A percentile compares a stretch with the other conserved stretches of the same genome.
phyloP scores from a whole-genome alignment of 768 basidiomycete species.

The Tephrocybe sp. region DNA sequence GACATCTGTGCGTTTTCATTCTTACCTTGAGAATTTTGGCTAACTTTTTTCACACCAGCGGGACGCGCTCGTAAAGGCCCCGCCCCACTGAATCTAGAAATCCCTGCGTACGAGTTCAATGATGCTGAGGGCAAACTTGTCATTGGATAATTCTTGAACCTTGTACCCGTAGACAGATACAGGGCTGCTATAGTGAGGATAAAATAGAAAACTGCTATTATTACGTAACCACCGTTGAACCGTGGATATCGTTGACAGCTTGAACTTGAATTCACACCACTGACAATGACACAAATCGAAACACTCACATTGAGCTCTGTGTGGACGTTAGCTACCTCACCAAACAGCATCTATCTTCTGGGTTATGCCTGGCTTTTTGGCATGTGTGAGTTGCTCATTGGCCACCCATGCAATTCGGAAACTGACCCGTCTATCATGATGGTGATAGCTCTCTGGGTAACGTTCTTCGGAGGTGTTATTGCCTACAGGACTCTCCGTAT shows the following conservation, averaged over 20 bases:
- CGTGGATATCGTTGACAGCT: background rate
- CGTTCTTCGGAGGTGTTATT: constrained; percentile 70
- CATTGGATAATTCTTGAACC: constrained; percentile 60
- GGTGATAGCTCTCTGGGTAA: constrained; percentile 55
- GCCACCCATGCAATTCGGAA: background rate
- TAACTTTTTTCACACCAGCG: constrained; percentile 43
- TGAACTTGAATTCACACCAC: constrained; percentile 2
- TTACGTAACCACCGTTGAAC: constrained; percentile 11
- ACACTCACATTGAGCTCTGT: constrained; percentile 34
- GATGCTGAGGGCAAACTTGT: constrained; percentile 84
- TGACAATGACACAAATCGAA: constrained; percentile 33
- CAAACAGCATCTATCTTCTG: constrained; percentile 46
- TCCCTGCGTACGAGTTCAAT: constrained; percentile 85
- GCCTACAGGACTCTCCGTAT: constrained; percentile 57
- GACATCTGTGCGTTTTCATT: constrained; percentile 75
- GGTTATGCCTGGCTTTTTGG: constrained; percentile 66
- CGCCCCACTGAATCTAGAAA: constrained; percentile 94
- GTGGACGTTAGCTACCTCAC: constrained; percentile 27
- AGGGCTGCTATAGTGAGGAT: constrained; percentile 5
- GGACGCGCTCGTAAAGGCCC: constrained; percentile 96
- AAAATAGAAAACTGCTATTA: constrained; percentile 10
- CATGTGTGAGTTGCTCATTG: constrained; percentile 51
- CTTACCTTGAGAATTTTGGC: constrained; percentile 4
- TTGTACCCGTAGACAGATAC: constrained; percentile 26
- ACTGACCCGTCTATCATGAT: background rate